Conservation (phyloP, 805 yeast species). For the Candida adriatica region DNA sequence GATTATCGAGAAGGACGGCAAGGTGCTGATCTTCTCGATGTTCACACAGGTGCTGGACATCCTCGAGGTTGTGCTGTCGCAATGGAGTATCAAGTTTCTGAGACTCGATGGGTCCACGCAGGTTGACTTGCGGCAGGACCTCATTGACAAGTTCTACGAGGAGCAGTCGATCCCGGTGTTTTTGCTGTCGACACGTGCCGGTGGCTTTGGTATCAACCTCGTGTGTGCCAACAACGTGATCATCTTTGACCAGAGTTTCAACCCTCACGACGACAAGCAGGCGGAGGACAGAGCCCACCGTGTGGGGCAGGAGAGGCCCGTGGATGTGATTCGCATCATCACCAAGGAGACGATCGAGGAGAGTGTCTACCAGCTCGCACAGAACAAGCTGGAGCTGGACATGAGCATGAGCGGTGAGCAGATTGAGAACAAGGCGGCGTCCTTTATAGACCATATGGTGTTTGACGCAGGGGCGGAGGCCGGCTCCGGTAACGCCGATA, state of each 20-base stretch:
- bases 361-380: conserved; percentile 77
- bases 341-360: conserved; percentile 79
- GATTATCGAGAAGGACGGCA: conserved; percentile 53
- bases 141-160: conserved; percentile 84
- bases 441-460: conserved; percentile 34
- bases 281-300: conserved; percentile 99
- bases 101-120: conserved; percentile 92
- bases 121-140: conserved; percentile 87
- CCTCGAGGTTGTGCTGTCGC: conserved; percentile 65
- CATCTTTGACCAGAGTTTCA: conserved; percentile 89
- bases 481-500: too few relatives aligned
- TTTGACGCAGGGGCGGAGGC: conserved; percentile 35
- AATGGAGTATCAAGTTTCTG: conserved; percentile 60
- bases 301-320: conserved; percentile 89
- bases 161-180: conserved; percentile 80
- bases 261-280: conserved; percentile 97
- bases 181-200: conserved; percentile 89
- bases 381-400: conserved; percentile 86
- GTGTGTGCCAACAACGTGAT: conserved; percentile 92
- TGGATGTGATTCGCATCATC: conserved; percentile 69
- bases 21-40: conserved; percentile 79
- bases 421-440: conserved; percentile 20
- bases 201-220: conserved; percentile 96
- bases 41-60: conserved; percentile 92
- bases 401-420: conserved; percentile 26